phyloP scores from a whole-genome alignment of 2,329 filamentous ascomycete species.

The Ophiosphaerella narmari region DNA sequence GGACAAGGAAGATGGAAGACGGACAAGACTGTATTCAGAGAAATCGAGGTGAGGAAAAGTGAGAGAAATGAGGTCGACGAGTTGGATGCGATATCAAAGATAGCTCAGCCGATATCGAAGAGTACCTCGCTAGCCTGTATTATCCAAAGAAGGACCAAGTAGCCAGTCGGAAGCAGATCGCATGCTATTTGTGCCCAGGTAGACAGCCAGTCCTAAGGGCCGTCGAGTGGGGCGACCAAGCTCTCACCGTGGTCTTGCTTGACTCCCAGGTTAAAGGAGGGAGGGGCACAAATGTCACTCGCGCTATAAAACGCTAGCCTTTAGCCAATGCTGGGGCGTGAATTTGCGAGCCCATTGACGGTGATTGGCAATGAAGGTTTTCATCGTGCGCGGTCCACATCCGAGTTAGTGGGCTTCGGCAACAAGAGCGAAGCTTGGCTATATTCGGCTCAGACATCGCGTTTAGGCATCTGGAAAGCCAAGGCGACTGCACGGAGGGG shows the following conservation, averaged over 20 bases:
- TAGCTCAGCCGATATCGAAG: constrained; percentile 19
- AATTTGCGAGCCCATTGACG: constrained; percentile 19
- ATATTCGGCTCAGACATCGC: constrained; percentile 26
- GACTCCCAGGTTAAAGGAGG: constrained; percentile 16
- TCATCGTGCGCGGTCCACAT: neutral
- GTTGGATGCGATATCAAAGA: constrained; percentile 26
- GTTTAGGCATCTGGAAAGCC: constrained; percentile 8
- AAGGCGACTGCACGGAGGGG: neutral
- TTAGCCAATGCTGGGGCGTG: constrained; percentile 30
- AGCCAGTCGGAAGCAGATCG: constrained; percentile 13
- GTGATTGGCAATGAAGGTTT: constrained; percentile 18
- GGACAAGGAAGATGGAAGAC: too few relatives aligned
- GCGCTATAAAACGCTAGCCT: constrained; percentile 19
- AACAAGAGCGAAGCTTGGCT: constrained; percentile 26
- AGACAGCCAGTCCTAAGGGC: constrained; percentile 18
- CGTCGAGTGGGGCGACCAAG: constrained; percentile 20
- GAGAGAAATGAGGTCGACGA: constrained; percentile 9
- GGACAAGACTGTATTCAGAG: neutral
- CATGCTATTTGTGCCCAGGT: constrained; percentile 21
- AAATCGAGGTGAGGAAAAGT: neutral
- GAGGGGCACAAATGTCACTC: constrained; percentile 26
- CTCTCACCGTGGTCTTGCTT: constrained; percentile 13
- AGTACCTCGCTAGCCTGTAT: constrained; percentile 23
- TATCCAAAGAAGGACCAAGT: constrained; percentile 12
- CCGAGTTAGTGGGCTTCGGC: constrained; percentile 14